Conservation (phyloP, 768 basidiomycete genomes). For the Lactarius tabidus region DNA sequence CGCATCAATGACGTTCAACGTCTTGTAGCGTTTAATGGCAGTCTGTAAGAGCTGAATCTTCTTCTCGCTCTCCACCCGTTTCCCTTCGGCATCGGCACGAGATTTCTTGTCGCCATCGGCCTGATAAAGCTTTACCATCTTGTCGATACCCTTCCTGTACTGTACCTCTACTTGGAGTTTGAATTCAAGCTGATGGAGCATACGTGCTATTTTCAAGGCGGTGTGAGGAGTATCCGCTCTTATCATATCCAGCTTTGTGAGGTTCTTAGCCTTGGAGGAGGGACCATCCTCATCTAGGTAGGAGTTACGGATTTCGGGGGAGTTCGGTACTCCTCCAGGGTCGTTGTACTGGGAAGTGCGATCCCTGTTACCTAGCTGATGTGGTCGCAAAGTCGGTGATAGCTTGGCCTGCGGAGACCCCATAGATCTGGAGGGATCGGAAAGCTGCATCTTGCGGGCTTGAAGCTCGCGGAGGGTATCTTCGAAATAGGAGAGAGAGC, state of each 20-base stretch:
- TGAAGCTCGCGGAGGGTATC: conserved; percentile 80
- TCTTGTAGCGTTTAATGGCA: conserved; percentile 95
- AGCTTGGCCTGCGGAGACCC: conserved; percentile 10
- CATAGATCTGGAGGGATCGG: conserved; percentile 50
- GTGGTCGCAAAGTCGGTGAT: conserved; percentile 15
- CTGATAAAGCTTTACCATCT: conserved; percentile 96
- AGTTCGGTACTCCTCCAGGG: conserved; percentile 25
- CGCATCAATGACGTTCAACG: conserved; percentile 88
- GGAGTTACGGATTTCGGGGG: conserved; percentile 31
- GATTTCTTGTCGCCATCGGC: conserved; percentile 98
- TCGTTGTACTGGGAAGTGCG: conserved; percentile 18
- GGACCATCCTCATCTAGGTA: conserved; percentile 39
- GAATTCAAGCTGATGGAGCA: conserved; percentile 99
- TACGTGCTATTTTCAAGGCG: conserved; percentile 91
- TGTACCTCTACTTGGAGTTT: conserved; percentile 98
- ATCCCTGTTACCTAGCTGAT: conserved; percentile 19
- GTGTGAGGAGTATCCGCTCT: conserved; percentile 97
- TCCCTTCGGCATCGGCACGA: conserved; percentile 87
- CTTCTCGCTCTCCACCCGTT: conserved; percentile 91
- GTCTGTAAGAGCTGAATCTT: conserved; percentile 92
- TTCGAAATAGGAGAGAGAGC: conserved; percentile 82
- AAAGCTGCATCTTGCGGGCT: conserved; percentile 62
- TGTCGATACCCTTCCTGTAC: conserved; percentile 97
- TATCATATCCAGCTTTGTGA: conserved; percentile 88
- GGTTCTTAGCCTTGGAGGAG: conserved; percentile 55